A percentile compares a stretch with the other conserved stretches of the same genome.
Conservation (phyloP, 805 yeast genomes). For the Cyberlindnera lachancei region DNA sequence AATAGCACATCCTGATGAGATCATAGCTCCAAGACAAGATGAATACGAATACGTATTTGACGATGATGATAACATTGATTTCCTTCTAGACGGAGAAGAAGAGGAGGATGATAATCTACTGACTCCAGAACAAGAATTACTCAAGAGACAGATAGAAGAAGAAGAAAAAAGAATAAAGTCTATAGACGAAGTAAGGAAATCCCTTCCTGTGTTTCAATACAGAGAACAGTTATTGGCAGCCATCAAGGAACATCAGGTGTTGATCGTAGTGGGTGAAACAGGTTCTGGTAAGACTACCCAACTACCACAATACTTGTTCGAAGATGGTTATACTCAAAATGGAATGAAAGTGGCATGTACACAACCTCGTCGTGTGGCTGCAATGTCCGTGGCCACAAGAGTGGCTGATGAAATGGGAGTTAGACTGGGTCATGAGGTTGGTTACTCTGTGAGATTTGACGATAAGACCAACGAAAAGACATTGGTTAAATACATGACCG, state of each 20-base stretch:
- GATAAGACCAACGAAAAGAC: constrained; percentile 64
- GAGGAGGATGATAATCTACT: constrained; percentile 14
- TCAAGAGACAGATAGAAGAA: constrained; percentile 27
- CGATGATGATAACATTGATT: constrained; percentile 51
- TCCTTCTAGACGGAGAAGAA: constrained; percentile 31
- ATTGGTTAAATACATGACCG: constrained; percentile 82
- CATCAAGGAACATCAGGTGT: constrained; percentile 53
- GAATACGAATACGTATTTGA: constrained; percentile 78
- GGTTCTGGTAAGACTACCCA: constrained; percentile 97
- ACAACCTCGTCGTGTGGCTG: constrained; percentile 95
- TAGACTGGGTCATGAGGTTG: constrained; percentile 79
- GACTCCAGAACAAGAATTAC: constrained; percentile 25
- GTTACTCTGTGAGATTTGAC: constrained; percentile 85
- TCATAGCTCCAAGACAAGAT: constrained; percentile 33
- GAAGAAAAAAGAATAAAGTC: constrained; percentile 28
- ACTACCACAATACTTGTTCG: constrained; percentile 78
- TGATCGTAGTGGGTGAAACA: constrained; percentile 78
- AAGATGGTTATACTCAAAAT: constrained; percentile 64
- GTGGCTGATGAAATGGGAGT: constrained; percentile 87
- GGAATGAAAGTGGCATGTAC: constrained; percentile 74
- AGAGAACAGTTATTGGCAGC: constrained; percentile 54
- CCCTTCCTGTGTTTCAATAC: constrained; percentile 69
- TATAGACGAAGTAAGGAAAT: constrained; percentile 39
- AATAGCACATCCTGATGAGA: constrained; percentile 32
- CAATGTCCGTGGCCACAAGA: constrained; percentile 81